phyloP scores from a whole-genome alignment of 2,329 filamentous ascomycete species.

The Aspergillus sp. region DNA sequence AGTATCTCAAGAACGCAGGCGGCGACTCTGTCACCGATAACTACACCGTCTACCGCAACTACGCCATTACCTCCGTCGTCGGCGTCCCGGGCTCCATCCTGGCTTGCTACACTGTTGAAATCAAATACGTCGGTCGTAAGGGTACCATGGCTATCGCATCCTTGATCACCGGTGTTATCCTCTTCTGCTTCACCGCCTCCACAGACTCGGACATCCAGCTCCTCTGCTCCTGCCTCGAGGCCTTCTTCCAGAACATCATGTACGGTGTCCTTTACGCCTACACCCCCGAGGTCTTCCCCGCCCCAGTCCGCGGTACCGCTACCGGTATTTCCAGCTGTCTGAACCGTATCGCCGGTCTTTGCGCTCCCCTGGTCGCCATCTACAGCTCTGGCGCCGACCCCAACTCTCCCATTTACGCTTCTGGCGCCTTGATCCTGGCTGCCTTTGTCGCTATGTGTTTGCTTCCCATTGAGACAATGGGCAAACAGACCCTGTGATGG shows the following conservation, averaged over 20 bases:
- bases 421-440: conserved; percentile 40
- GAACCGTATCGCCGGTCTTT: conserved; percentile 41
- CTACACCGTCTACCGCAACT: conserved; percentile 64
- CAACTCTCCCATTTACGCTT: conserved; percentile 42
- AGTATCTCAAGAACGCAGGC: conserved; percentile 66
- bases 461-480: conserved; percentile 44
- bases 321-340: conserved; percentile 45
- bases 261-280: conserved; percentile 56
- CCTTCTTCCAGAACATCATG: conserved; percentile 55
- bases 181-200: conserved; percentile 53
- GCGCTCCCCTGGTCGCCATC: conserved; percentile 42
- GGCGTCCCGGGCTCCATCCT: conserved; percentile 74
- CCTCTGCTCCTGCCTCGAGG: conserved; percentile 49
- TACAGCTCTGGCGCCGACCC: conserved; percentile 33
- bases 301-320: conserved; percentile 51
- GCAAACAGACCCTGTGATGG: conserved; percentile 35
- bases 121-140: conserved; percentile 59
- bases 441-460: conserved; percentile 42
- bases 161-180: conserved; percentile 48
- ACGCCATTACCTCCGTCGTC: conserved; percentile 71
- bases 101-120: conserved; percentile 67
- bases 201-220: conserved; percentile 47
- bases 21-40: conserved; percentile 30
- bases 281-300: conserved; percentile 56
- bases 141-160: conserved; percentile 52